These are phyloP conservation scores for Glaciozyma martinii DNA, from an alignment of 768 basidiomycete genomes.

Conservation along the genomic window DNA sequence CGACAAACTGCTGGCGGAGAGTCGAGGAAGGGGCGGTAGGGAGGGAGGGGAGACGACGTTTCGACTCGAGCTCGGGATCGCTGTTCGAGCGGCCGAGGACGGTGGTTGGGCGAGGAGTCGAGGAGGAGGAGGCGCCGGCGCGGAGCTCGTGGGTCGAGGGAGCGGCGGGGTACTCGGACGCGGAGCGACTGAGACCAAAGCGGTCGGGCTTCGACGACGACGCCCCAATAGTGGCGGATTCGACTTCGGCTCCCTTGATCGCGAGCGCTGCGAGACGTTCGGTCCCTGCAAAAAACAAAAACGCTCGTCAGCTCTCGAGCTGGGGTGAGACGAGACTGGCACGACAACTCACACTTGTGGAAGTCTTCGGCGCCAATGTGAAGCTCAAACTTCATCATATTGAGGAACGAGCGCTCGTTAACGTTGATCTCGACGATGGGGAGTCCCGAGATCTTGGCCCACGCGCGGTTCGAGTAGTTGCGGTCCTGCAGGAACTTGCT, in stretches of 20 bases:
- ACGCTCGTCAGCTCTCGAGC: not conserved
- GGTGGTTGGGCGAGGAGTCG: not conserved
- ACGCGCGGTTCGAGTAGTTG: slow-evolving; percentile 85
- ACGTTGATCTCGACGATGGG: slow-evolving; percentile 74
- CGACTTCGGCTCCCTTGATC: not conserved
- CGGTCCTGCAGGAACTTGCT: slow-evolving; percentile 90
- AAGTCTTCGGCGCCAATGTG: slow-evolving; percentile 31
- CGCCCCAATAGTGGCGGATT: not conserved
- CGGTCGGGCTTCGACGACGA: not conserved
- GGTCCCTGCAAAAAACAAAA: slow-evolving; percentile 10
- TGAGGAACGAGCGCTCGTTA: slow-evolving; percentile 79
- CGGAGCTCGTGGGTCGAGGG: not conserved
- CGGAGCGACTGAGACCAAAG: slow-evolving; percentile 5
- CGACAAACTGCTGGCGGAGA: not conserved
- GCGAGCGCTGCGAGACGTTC: slow-evolving; percentile 13
- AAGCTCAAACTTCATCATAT: slow-evolving; percentile 56
- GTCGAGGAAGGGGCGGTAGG: not conserved
- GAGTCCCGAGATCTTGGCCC: slow-evolving; percentile 88
- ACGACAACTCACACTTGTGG: slow-evolving; percentile 17
- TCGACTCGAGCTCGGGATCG: not conserved
- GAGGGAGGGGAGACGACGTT: not conserved
- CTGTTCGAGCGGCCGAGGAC: not conserved
- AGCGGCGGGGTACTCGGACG: slow-evolving; percentile 10
- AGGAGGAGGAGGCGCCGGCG: not conserved
- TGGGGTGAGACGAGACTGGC: not conserved